phyloP scores from a whole-genome alignment of 768 basidiomycete species.

The Collybia sordida region DNA sequence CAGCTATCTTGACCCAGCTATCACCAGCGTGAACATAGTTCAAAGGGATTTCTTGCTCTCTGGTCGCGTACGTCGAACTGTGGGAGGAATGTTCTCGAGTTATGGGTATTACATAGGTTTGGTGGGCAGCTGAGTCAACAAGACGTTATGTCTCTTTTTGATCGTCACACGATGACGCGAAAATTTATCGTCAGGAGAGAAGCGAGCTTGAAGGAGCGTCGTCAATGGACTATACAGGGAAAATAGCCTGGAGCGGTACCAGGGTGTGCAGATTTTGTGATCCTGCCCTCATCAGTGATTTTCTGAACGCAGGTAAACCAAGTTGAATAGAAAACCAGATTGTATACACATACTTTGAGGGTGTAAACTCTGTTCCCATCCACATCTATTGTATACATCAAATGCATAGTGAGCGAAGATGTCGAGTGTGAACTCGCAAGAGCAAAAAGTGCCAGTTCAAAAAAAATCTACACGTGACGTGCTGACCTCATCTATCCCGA shows the following conservation, averaged over 20 bases:
- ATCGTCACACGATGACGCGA: slow-evolving; percentile 96
- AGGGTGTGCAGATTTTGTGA: slow-evolving; percentile 96
- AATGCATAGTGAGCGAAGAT: slow-evolving; percentile 70
- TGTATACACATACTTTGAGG: slow-evolving; percentile 66
- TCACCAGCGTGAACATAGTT: no score
- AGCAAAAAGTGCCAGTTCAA: background rate
- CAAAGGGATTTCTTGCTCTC: background rate
- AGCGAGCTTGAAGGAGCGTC: slow-evolving; percentile 68
- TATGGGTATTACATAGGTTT: slow-evolving; percentile 68
- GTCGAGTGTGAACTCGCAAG: background rate
- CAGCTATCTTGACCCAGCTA: no score
- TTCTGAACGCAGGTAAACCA: slow-evolving; percentile 54
- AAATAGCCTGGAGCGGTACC: slow-evolving; percentile 49
- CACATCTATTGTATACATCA: slow-evolving; percentile 90
- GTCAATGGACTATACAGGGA: slow-evolving; percentile 5
- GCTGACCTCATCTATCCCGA: background rate
- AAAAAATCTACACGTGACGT: slow-evolving; percentile 12
- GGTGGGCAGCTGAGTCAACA: slow-evolving; percentile 85
- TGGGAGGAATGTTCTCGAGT: background rate
- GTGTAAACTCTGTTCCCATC: slow-evolving; percentile 86
- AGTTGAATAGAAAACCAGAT: background rate
- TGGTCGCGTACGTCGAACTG: background rate
- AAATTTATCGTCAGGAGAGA: slow-evolving; percentile 99
- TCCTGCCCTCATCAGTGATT: slow-evolving; percentile 72
- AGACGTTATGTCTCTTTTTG: slow-evolving; percentile 88